Base-by-base conservation (phyloP, 495 filamentous ascomycete genomes). In the Hypomontagnella submonticulosa region DNA sequence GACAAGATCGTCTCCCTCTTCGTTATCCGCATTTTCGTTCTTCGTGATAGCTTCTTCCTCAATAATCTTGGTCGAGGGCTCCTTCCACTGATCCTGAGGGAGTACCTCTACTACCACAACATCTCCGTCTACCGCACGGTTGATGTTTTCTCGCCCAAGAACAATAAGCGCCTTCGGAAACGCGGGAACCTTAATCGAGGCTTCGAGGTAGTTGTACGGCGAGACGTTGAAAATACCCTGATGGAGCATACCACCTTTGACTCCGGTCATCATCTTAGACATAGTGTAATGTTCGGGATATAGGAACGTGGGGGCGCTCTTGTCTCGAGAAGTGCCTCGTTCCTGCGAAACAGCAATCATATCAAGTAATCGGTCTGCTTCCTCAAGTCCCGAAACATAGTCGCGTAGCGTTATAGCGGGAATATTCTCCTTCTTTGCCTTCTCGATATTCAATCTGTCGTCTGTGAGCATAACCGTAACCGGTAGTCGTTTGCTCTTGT, bases 211-310 rank as follows among this genome's bases (percentile, higher is more conserved):
- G 75, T 99, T 98, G 81, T 98, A 99, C 6, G 92, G 91, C 8
- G 95, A 98, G 19, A 98, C 91, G 69, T 94, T 97, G 79, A 96
- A 99, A 12, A 90, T 87, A 37, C 95, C 95, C 75, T 98, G 93
- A 75, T 98, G 95, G 41, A 99, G 77, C 18, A 89, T 88, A 9
- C 92, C 92, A 15, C 86, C 87, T 75, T 92, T 92, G 50, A 97
- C 79, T 0, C 92, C 93, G 20, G 95, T 99, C 83, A 92, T 92
- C 84, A 97, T 90, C 78, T 92, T 97, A n/a, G 96, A 97, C 76
- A 93, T 80, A 4, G 88, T 88, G 42, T 87, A 91, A 70, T 98
- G 92, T 68, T 93, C 87, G 1, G 86, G 76, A 41, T 99, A 99
- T 43, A 98, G 78, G 34, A 89, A 82, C 66, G 90, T 86, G n/a